These are phyloP conservation scores for Botrytis cinerea DNA, from an alignment of 2,329 filamentous ascomycete species.

Conservation along the genomic window DNA sequence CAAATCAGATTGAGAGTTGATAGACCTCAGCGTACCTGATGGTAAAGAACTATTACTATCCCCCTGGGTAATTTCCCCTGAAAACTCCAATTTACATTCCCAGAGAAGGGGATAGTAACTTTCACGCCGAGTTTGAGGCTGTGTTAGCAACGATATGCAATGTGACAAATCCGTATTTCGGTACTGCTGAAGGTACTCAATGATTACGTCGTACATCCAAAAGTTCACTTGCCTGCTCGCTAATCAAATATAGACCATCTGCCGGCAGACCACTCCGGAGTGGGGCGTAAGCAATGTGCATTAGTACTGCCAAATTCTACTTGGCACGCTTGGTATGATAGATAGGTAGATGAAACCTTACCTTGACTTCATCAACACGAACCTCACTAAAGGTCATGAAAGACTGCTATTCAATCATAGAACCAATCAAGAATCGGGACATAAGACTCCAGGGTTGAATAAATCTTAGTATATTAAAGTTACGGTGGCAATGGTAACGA, in stretches of 20 bases:
- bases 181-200: neutral
- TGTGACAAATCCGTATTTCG: neutral
- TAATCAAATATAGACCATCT: neutral
- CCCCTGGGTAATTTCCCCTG: neutral
- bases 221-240: no score
- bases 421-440: neutral
- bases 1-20: neutral
- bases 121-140: neutral
- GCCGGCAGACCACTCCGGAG: neutral
- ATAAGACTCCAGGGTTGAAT: neutral
- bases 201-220: neutral
- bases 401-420: neutral
- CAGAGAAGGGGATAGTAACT: no score
- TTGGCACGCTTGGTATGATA: neutral
- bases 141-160: neutral
- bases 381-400: neutral
- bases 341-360: neutral
- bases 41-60: neutral
- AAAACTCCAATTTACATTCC: neutral
- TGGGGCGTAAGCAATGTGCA: neutral
- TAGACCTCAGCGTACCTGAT: neutral
- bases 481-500: neutral
- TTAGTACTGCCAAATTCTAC: neutral
- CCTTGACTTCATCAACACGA: neutral
- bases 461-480: no score